These are phyloP conservation scores for Dittrichia graveolens DNA, from an alignment of 129 eudicot species.

Conservation along the genomic window DNA sequence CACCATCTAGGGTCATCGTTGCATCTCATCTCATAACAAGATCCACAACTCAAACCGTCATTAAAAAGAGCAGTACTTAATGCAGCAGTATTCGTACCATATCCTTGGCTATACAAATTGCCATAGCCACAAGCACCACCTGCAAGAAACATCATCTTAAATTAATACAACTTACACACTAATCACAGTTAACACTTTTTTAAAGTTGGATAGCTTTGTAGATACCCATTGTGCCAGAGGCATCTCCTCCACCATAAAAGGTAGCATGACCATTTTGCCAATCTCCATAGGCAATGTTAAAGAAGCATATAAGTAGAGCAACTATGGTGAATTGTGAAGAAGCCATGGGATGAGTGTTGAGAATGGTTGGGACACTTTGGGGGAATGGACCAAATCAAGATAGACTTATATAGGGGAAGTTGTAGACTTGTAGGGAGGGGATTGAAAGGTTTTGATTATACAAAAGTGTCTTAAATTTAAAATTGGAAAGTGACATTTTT, in stretches of 20 bases:
- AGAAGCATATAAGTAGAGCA: slow-evolving; percentile 34
- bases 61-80: slow-evolving; percentile 79
- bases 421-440: slow-evolving; percentile 20
- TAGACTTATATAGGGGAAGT: slow-evolving; percentile 32
- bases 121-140: slow-evolving; percentile 97
- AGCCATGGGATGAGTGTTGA: slow-evolving; percentile 41
- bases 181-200: not conserved
- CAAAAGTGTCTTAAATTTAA: not conserved
- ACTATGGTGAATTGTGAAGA: slow-evolving; percentile 29
- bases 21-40: slow-evolving; percentile 76
- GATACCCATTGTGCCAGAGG: slow-evolving; percentile 92
- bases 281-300: slow-evolving; percentile 35
- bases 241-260: slow-evolving; percentile 90
- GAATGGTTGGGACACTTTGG: slow-evolving; percentile 9
- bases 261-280: slow-evolving; percentile 80
- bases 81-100: slow-evolving; percentile 81
- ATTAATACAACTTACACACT: not conserved
- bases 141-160: slow-evolving; percentile 28
- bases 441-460: slow-evolving; percentile 8
- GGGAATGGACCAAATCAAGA: slow-evolving; percentile 22
- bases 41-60: slow-evolving; percentile 75
- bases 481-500: slow-evolving; percentile 24
- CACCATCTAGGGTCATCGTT: slow-evolving; percentile 68
- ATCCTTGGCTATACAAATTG: slow-evolving; percentile 76
- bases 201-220: not conserved